A percentile compares a stretch with the other conserved stretches of the same genome.
Evolutionary conservation across 2,329 filamentous ascomycete genomes (phyloP).

Genomic region (Nemania serpens): DNA sequence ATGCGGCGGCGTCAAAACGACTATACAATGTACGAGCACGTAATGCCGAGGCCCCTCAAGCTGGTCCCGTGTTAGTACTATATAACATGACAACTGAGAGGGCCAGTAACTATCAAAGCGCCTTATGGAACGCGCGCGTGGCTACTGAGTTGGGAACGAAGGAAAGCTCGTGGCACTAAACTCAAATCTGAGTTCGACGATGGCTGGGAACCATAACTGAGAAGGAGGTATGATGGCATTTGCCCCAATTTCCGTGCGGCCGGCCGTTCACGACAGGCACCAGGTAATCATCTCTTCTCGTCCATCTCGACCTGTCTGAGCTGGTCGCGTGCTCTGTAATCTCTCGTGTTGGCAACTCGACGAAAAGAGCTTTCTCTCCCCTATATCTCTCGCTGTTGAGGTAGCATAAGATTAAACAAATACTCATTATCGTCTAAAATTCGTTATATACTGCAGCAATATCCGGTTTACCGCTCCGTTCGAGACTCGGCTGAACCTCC

Average conservation of each 20-base stretch:
- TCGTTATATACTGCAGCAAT: not conserved
- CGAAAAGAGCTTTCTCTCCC: not conserved
- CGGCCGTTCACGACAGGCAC: not conserved
- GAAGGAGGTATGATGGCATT: not conserved
- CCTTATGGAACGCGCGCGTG: too few relatives aligned
- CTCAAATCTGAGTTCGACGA: conserved; percentile 2
- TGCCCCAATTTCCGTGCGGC: not conserved
- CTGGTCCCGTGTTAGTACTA: too few relatives aligned
- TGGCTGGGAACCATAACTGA: not conserved
- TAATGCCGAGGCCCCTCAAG: too few relatives aligned
- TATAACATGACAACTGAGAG: not conserved
- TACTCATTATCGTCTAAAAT: not conserved
- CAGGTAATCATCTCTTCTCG: not conserved
- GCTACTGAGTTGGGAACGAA: not conserved
- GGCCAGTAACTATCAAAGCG: not conserved
- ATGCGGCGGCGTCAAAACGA: too few relatives aligned
- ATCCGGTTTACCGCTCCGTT: not conserved
- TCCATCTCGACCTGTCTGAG: not conserved
- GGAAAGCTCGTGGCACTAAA: not conserved
- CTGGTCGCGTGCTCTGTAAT: too few relatives aligned
- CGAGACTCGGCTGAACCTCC: not conserved
- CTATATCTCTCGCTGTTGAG: not conserved
- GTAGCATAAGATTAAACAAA: not conserved
- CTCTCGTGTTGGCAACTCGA: not conserved
- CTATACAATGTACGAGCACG: too few relatives aligned